phyloP scores from a whole-genome alignment of 2,329 filamentous ascomycete genomes.

The Pseudogymnoascus sp. region DNA sequence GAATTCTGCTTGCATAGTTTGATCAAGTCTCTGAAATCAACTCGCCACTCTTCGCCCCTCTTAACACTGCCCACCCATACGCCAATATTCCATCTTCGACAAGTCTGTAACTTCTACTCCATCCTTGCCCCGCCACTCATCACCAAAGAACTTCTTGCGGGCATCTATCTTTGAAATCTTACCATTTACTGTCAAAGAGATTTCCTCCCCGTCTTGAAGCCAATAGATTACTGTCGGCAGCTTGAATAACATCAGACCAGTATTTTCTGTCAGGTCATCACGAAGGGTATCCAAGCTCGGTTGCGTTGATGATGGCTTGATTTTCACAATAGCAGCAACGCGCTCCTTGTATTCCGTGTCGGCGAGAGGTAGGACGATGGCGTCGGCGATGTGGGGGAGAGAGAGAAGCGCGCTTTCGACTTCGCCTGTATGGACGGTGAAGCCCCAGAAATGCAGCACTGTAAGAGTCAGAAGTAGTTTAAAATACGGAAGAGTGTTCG shows the following conservation, averaged over 20 bases:
- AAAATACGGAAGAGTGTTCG: conserved; percentile 1
- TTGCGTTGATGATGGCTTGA: conserved; percentile 12
- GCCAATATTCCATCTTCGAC: conserved; percentile 18
- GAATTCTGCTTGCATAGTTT: background rate
- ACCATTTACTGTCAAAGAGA: conserved; percentile 17
- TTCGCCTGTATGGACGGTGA: conserved; percentile 18
- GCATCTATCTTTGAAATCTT: conserved; percentile 18
- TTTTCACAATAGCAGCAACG: conserved; percentile 16
- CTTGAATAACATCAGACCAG: conserved; percentile 17
- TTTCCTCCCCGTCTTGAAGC: conserved; percentile 17
- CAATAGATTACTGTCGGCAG: conserved; percentile 19
- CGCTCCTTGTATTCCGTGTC: conserved; percentile 17
- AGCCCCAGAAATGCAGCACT: conserved; percentile 21
- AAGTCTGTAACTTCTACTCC: conserved; percentile 17
- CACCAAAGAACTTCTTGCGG: conserved; percentile 17
- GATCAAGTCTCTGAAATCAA: background rate
- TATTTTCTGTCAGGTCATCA: conserved; percentile 15
- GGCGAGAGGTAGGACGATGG: conserved; percentile 15
- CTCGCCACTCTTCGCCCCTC: background rate
- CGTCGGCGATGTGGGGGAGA: conserved; percentile 16
- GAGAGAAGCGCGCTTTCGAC: conserved; percentile 17
- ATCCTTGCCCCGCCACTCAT: conserved; percentile 13
- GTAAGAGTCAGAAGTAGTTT: conserved; percentile 12
- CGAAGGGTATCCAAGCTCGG: conserved; percentile 15
- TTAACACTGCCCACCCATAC: conserved; percentile 19